Evolutionary conservation across 495 filamentous ascomycete species (phyloP), one percentile per base, ranked within the genome.

Genomic region (Aspergillus leporis): DNA sequence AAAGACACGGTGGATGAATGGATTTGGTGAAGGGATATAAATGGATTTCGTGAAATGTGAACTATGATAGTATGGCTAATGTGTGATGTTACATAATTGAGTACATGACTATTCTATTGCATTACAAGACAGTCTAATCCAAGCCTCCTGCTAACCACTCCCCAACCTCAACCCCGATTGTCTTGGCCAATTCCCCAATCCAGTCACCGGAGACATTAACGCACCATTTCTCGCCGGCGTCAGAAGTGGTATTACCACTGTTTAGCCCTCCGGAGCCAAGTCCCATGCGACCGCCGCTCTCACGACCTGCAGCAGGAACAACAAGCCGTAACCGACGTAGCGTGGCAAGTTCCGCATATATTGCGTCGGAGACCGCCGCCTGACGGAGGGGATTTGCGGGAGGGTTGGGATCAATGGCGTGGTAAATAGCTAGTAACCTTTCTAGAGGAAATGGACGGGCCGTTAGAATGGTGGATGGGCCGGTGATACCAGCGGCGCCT

Each of bases 381-480:
- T 66, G 62, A 31, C 71, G 66, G 14, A 85, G 79, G 61, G 86
- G 72, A 22, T 80, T 81, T 10, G 78, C 67, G 1, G 84, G 72
- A 12, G 76, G 83, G 56, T 92, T 87, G 1, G 87, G 87, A 34
- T 89, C 74, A 45, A 97, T 86, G 1, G 89, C 87, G 25, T 88
- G 86, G 63, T 93, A 92, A 25, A 98, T 95, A 0, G 93, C 91
- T 21, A 96, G 75, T 73, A 97, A 78, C 4, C 94, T 81, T 75
- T 98, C 94, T 10, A 97, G 74, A 18, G 90, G 83, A 66, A 97
- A 98, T 3, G 91, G 84, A 53, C 92, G 87, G 0, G 77, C 77
- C 16, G 92, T 88, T 13, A 89, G 85, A 5, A 96, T 83, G 76
- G 58, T 90, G 75, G 40, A 96, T 70, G 51, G 93, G 64, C 73